Evolutionary conservation across 257 asterid genomes (phyloP).

Genomic region (Lycium ferocissimum): DNA sequence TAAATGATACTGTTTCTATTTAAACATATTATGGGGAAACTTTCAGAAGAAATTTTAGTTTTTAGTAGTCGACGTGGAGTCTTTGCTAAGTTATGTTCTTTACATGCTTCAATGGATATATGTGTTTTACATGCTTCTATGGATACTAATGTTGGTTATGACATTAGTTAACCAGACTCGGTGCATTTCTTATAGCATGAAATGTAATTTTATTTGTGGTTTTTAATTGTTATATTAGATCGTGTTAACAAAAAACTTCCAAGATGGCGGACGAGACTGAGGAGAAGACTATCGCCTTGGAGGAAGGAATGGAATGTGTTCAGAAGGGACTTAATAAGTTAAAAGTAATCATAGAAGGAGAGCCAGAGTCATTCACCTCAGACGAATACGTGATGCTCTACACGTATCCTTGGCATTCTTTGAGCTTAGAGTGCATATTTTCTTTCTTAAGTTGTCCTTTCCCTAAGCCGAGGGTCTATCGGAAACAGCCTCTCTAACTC

Average conservation of each 20-base stretch:
- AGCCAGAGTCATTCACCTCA: constrained; percentile 37
- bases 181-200: neutral
- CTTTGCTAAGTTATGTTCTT: no score
- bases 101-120: no score
- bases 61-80: no score
- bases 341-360: constrained; percentile 52
- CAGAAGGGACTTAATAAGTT: constrained; percentile 53
- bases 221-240: neutral
- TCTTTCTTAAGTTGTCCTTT: neutral
- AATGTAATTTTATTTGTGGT: neutral
- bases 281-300: constrained; percentile 40
- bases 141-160: no score
- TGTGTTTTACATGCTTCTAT: no score
- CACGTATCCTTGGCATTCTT: constrained; percentile 49
- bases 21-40: no score
- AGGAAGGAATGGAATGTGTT: constrained; percentile 57
- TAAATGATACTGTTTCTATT: no score
- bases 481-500: no score
- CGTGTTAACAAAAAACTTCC: neutral
- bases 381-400: constrained; percentile 59
- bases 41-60: no score
- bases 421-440: neutral
- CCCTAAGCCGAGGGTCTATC: no score
- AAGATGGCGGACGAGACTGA: neutral
- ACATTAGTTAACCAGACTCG: neutral